Evolutionary conservation across 805 yeast genomes (phyloP).

Genomic region (Pachysolen tannophilus): DNA sequence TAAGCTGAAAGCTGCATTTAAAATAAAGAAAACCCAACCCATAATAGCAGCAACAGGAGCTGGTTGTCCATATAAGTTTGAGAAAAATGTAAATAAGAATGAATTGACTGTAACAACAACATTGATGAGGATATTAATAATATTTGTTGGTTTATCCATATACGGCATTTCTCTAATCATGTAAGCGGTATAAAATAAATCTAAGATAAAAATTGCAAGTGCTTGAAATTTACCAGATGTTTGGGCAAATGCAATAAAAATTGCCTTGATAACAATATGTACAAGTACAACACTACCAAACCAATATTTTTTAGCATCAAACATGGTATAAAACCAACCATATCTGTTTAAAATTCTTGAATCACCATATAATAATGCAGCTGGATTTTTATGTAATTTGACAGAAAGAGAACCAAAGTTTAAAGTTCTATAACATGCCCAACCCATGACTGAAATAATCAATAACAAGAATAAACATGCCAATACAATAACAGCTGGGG

Average conservation of each 20-base stretch:
- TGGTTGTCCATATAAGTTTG: conserved; percentile 76
- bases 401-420: conserved; percentile 58
- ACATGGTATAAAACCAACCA: conserved; percentile 89
- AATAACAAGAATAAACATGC: conserved; percentile 66
- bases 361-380: conserved; percentile 81
- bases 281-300: conserved; percentile 61
- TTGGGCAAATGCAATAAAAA: conserved; percentile 76
- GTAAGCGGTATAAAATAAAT: conserved; percentile 57
- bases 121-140: conserved; percentile 63
- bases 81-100: conserved; percentile 77
- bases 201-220: conserved; percentile 66
- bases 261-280: conserved; percentile 57
- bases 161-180: conserved; percentile 66
- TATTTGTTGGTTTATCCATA: conserved; percentile 76
- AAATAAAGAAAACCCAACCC: conserved; percentile 86
- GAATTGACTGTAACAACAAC: conserved; percentile 74
- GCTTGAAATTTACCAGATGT: conserved; percentile 77
- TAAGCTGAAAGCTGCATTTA: conserved; percentile 84
- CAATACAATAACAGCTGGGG: conserved; percentile 81
- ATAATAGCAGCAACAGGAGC: conserved; percentile 72
- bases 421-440: conserved; percentile 59
- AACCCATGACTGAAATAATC: conserved; percentile 50
- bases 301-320: conserved; percentile 73
- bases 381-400: conserved; percentile 63
- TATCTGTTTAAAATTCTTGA: conserved; percentile 62